A percentile compares a stretch with the other conserved stretches of the same genome.
These are phyloP conservation scores for Aspergillus caelatus DNA, from an alignment of 2,329 filamentous ascomycete species.

Conservation along the genomic window DNA sequence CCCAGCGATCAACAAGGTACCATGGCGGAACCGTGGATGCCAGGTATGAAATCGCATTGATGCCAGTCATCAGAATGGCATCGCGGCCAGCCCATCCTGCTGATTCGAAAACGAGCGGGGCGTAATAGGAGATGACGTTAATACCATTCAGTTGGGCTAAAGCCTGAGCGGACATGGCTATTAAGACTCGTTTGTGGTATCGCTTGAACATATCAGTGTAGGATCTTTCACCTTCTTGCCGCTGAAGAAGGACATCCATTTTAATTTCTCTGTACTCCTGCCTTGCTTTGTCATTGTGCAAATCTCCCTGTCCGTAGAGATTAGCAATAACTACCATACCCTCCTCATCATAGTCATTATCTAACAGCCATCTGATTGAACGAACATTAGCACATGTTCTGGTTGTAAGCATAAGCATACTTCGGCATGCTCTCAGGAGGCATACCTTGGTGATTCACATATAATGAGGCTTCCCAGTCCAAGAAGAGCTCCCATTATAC, in stretches of 20 bases:
- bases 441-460: conserved; percentile 89
- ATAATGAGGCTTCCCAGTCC: conserved; percentile 87
- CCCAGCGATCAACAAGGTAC: conserved; percentile 94
- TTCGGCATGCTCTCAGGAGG: conserved; percentile 16
- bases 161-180: conserved; percentile 97
- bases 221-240: conserved; percentile 90
- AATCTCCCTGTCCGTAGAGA: conserved; percentile 91
- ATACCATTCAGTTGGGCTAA: conserved; percentile 97
- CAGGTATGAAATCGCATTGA: conserved; percentile 91
- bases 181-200: conserved; percentile 90
- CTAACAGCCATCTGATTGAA: conserved; percentile 78
- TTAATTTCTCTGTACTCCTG: conserved; percentile 99
- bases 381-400: conserved; percentile 6
- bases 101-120: conserved; percentile 92
- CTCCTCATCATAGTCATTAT: conserved; percentile 97
- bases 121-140: conserved; percentile 99
- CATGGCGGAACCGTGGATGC: conserved; percentile 92
- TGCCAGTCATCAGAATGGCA: conserved; percentile 94
- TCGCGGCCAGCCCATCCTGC: conserved; percentile 92
- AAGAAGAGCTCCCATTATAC: conserved; percentile 86
- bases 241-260: conserved; percentile 90
- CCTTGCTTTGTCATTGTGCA: conserved; percentile 87
- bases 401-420: conserved; percentile 25
- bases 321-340: conserved; percentile 98
- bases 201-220: conserved; percentile 94